These are phyloP conservation scores for Debaryomyces nepalensis DNA, from an alignment of 1,139 yeast species.

Conservation along the genomic window DNA sequence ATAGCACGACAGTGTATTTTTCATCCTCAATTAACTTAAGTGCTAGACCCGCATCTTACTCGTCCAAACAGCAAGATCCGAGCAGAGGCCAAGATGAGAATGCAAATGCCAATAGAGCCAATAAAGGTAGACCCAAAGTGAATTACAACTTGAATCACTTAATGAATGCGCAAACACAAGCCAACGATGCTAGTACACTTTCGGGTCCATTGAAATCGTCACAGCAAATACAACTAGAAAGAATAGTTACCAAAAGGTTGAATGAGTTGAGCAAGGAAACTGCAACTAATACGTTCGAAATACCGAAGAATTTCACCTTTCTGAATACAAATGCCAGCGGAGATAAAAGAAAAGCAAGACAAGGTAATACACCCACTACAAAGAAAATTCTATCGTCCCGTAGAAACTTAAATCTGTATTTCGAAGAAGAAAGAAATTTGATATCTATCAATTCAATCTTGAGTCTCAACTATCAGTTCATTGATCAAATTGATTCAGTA, in stretches of 20 bases:
- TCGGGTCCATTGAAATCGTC: conserved; percentile 47
- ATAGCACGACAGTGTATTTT: conserved; percentile 46
- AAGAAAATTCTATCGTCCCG: conserved; percentile 50
- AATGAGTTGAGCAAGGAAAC: conserved; percentile 44
- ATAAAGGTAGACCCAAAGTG: conserved; percentile 44
- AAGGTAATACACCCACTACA: conserved; percentile 52
- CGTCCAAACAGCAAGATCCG: conserved; percentile 20
- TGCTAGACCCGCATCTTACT: conserved; percentile 36
- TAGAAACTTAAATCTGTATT: conserved; percentile 50
- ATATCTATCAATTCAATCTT: conserved; percentile 49
- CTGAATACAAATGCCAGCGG: conserved; percentile 34
- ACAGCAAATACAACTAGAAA: conserved; percentile 49
- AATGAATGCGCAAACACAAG: conserved; percentile 51
- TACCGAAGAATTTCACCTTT: conserved; percentile 48
- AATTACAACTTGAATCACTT: conserved; percentile 51
- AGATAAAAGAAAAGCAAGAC: conserved; percentile 33
- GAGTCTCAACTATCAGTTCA: conserved; percentile 45
- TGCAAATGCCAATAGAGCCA: conserved; percentile 26
- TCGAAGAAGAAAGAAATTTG: conserved; percentile 52
- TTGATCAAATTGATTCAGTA: conserved; percentile 36
- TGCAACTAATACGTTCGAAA: conserved; percentile 36
- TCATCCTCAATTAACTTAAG: conserved; percentile 49
- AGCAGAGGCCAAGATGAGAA: conserved; percentile 26
- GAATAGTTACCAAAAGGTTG: conserved; percentile 43
- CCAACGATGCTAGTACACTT: conserved; percentile 30